Evolutionary conservation across 1,284 basidiomycete genomes (phyloP).

Genomic region (Moesziomyces aphidis): DNA sequence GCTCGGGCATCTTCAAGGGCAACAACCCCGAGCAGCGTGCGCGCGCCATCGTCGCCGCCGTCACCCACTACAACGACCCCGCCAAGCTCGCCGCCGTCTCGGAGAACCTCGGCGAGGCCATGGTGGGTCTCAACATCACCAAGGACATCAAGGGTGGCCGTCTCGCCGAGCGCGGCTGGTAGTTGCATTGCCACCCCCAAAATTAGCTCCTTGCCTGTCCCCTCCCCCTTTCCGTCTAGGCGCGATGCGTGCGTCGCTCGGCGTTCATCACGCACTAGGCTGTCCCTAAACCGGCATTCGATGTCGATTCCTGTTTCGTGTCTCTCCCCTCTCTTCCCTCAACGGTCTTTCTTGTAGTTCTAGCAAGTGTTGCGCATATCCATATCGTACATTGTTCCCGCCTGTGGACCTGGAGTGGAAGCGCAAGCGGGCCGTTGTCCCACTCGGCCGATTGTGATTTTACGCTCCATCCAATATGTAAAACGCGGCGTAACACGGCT

Average conservation of each 20-base stretch:
- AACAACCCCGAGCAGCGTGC: constrained; percentile 94
- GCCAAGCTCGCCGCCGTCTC: constrained; percentile 75
- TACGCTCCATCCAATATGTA: too few relatives aligned
- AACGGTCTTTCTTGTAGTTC: constrained; percentile 40
- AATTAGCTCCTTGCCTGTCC: neutral
- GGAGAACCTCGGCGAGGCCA: constrained; percentile 87
- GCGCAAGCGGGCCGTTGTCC: too few relatives aligned
- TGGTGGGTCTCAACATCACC: constrained; percentile 87
- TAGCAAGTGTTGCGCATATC: constrained; percentile 32
- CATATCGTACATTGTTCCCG: constrained; percentile 2
- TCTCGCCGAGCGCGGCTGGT: constrained; percentile 64
- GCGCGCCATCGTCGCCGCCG: constrained; percentile 96
- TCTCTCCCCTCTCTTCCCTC: constrained; percentile 15
- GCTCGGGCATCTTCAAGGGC: constrained; percentile 71
- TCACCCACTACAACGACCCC: constrained; percentile 81
- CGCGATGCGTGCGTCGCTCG: constrained; percentile 1
- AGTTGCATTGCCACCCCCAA: constrained; percentile 10
- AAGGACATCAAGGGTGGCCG: constrained; percentile 66
- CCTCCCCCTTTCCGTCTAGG: neutral
- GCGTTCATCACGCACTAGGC: constrained; percentile 33
- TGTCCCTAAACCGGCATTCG: neutral
- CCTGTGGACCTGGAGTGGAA: too few relatives aligned
- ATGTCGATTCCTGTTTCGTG: neutral
- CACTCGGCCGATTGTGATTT: neutral
- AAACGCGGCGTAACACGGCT: too few relatives aligned